These are phyloP conservation scores for Fusarium phyllophilum DNA, from an alignment of 2,329 filamentous ascomycete species.

Conservation along the genomic window DNA sequence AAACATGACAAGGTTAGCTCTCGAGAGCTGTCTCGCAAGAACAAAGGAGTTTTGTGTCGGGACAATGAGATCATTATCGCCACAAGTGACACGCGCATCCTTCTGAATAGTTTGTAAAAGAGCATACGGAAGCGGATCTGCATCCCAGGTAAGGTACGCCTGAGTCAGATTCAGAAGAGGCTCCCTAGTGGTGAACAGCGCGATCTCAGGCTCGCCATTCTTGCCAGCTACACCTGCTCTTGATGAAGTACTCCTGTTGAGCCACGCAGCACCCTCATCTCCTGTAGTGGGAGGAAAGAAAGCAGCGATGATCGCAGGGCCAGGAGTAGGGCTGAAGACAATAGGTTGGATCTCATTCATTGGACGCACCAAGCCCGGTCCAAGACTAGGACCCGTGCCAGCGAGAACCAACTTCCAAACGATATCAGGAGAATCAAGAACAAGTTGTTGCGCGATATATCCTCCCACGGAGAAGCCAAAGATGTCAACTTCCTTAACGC, in stretches of 20 bases:
- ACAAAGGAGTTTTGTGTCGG: background rate
- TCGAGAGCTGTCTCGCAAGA: background rate
- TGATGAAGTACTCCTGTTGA: background rate
- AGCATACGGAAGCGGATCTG: background rate
- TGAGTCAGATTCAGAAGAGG: background rate
- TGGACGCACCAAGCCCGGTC: background rate
- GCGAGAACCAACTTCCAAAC: background rate
- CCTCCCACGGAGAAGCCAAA: background rate
- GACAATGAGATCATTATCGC: background rate
- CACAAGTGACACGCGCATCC: background rate
- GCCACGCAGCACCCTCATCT: background rate
- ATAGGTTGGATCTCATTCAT: background rate
- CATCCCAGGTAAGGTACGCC: background rate
- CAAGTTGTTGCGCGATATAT: background rate
- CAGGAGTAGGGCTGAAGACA: background rate
- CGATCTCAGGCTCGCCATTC: background rate
- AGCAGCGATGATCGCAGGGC: background rate
- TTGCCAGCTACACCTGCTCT: accelerated
- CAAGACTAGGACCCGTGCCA: background rate
- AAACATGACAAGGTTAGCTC: background rate
- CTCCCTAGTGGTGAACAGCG: accelerated
- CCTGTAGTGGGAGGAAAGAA: background rate
- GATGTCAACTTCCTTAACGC: background rate
- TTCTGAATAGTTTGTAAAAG: background rate
- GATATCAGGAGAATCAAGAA: background rate